phyloP scores from a whole-genome alignment of 345 rosid species.

The Syzygium jambos region DNA sequence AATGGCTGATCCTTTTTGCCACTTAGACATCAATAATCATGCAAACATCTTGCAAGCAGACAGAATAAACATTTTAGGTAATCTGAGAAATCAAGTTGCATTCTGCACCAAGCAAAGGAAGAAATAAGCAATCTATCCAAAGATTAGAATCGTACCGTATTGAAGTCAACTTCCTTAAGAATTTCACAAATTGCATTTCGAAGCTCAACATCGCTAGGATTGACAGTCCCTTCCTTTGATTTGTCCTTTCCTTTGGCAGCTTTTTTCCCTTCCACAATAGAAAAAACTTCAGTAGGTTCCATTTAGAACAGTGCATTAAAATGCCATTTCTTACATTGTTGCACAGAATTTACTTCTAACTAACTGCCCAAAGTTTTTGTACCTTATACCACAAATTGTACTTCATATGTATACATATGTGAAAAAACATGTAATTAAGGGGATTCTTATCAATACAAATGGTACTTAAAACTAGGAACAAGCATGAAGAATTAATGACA shows the following conservation, averaged over 20 bases:
- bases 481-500: background rate
- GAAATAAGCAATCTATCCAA: background rate
- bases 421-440: background rate
- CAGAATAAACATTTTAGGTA: background rate
- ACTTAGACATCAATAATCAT: background rate
- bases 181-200: constrained; percentile 63
- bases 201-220: constrained; percentile 51
- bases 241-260: constrained; percentile 53
- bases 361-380: background rate
- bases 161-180: constrained; percentile 82
- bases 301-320: background rate
- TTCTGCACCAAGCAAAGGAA: background rate
- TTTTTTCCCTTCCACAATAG: constrained; percentile 32
- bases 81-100: background rate
- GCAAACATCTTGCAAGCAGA: background rate
- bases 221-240: constrained; percentile 27
- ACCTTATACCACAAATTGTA: background rate
- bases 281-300: background rate
- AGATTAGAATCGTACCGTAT: constrained; percentile 42
- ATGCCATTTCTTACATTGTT: background rate
- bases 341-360: background rate
- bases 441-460: background rate
- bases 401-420: background rate
- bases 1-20: background rate
- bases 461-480: background rate